Evolutionary conservation across 768 basidiomycete genomes (phyloP).

Genomic region (Agaricus subrufescens): DNA sequence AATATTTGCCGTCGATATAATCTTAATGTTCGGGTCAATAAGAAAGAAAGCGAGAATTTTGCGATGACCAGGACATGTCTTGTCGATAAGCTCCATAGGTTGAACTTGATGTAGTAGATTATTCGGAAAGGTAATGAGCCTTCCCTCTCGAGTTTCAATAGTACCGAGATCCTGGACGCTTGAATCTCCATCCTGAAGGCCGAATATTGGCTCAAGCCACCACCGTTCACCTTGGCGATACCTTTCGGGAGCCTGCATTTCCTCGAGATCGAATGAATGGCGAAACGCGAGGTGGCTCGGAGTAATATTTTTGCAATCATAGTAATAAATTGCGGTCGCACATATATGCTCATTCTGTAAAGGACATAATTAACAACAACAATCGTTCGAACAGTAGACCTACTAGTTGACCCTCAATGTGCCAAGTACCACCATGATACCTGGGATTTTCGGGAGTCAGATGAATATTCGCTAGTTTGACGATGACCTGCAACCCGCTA

Average conservation of each 20-base stretch:
- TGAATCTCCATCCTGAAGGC: slow-evolving; percentile 12
- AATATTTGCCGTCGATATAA: slow-evolving; percentile 20
- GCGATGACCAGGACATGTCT: slow-evolving; percentile 29
- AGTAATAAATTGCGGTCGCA: slow-evolving; percentile 15
- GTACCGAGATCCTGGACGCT: slow-evolving; percentile 23
- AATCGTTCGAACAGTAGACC: not conserved
- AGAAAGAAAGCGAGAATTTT: slow-evolving; percentile 37
- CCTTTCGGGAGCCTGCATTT: not conserved
- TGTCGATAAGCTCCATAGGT: slow-evolving; percentile 29
- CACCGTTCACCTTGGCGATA: slow-evolving; percentile 15
- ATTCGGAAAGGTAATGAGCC: slow-evolving; percentile 38
- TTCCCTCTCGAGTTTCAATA: slow-evolving; percentile 28
- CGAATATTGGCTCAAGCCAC: slow-evolving; percentile 20
- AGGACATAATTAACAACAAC: slow-evolving; percentile 20
- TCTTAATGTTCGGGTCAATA: slow-evolving; percentile 24
- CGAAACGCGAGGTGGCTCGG: slow-evolving; percentile 12
- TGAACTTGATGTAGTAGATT: slow-evolving; percentile 34
- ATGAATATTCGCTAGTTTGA: slow-evolving; percentile 19
- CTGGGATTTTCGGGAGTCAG: slow-evolving; percentile 15
- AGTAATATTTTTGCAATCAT: slow-evolving; percentile 13
- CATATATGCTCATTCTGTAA: slow-evolving; percentile 19
- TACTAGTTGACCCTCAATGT: slow-evolving; percentile 16
- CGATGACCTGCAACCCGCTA: slow-evolving; percentile 16
- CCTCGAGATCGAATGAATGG: not conserved
- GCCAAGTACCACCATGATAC: slow-evolving; percentile 16